Percentiles rank a stretch among this genome's conserved stretches.
Conservation (phyloP, 306 rosid species). For the Castanea crenata region DNA sequence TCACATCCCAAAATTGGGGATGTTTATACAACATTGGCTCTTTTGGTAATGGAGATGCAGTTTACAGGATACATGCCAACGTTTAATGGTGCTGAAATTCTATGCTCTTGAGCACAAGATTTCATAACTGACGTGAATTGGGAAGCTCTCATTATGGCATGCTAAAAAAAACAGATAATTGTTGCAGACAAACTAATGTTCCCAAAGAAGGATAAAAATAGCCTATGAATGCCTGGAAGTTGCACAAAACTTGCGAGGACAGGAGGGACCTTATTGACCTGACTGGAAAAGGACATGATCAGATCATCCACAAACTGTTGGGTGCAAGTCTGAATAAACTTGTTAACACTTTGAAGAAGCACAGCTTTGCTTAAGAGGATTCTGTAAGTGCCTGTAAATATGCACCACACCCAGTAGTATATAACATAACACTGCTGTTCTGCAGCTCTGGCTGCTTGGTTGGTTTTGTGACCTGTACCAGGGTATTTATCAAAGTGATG, state of each 20-base stretch:
- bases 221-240: background rate
- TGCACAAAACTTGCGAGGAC: background rate
- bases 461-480: background rate
- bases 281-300: background rate
- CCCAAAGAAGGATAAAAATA: background rate
- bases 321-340: background rate
- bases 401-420: background rate
- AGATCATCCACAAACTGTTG: background rate
- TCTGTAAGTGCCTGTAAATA: background rate
- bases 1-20: conserved; percentile 62
- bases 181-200: background rate
- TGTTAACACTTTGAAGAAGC: background rate
- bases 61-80: conserved; percentile 19
- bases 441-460: background rate
- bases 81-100: conserved; percentile 1
- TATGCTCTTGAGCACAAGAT: conserved; percentile 2
- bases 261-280: background rate
- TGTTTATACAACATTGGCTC: conserved; percentile 43
- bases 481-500: background rate
- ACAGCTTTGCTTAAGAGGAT: background rate
- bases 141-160: background rate
- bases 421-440: background rate
- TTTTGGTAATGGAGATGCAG: conserved; percentile 52
- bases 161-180: background rate
- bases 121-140: conserved; percentile 5